Percentiles rank a stretch among this genome's conserved stretches.
phyloP scores from a whole-genome alignment of 2,329 filamentous ascomycete genomes.

The Diaporthe sp. region DNA sequence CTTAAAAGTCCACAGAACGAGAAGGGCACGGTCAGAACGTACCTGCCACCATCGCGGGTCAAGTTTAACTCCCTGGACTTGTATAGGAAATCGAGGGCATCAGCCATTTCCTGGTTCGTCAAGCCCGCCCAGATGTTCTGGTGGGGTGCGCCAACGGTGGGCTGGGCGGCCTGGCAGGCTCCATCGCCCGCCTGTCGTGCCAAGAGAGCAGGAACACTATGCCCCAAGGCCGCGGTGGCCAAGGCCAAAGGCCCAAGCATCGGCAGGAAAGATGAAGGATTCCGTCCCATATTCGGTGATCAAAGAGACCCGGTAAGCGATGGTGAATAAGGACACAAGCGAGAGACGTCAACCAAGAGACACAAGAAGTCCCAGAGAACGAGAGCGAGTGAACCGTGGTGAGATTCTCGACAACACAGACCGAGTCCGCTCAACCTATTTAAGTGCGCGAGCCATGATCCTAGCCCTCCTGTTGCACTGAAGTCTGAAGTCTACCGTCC shows the following conservation, averaged over 20 bases:
- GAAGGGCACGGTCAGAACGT: background rate
- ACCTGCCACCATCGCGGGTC: constrained; percentile 8
- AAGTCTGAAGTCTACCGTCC: background rate
- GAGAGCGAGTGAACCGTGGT: background rate
- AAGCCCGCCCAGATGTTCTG: constrained; percentile 8
- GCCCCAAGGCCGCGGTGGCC: background rate
- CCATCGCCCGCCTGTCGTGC: background rate
- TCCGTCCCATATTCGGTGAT: background rate
- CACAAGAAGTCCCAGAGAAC: background rate
- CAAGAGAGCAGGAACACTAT: background rate
- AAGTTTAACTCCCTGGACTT: constrained; percentile 15
- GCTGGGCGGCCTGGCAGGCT: constrained; percentile 9
- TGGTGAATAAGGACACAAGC: background rate
- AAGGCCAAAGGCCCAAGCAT: background rate
- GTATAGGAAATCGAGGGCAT: constrained; percentile 1
- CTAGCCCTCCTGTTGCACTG: too few relatives aligned
- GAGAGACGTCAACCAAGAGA: background rate
- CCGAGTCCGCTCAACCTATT: background rate
- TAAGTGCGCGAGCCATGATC: background rate
- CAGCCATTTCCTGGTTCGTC: constrained; percentile 1
- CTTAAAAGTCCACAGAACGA: background rate
- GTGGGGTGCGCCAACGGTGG: constrained; percentile 3
- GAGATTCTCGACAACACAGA: background rate
- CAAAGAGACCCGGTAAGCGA: background rate
- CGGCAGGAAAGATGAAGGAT: background rate